Base-by-base conservation (phyloP, 2,329 filamentous ascomycete species). In the Sphaerulina musiva region DNA sequence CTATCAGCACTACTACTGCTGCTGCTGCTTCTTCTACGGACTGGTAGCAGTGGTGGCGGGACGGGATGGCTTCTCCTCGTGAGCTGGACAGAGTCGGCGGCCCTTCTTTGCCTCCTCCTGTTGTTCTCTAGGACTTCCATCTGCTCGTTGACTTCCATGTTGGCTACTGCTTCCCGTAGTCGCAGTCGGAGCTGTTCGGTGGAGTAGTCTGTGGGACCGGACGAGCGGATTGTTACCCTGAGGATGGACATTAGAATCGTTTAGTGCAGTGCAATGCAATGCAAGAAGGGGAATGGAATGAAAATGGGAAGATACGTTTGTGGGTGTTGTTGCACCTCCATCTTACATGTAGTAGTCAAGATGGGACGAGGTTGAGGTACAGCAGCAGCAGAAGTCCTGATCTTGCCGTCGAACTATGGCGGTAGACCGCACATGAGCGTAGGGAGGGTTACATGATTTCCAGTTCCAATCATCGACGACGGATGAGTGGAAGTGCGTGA, bases 161-260 rank as follows among this genome's bases (percentile, higher is more conserved):
- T 56, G 31, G 41, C 46, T 41, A 46, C 23, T 14, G 54, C 54
- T 38, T 56, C 46, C 26, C 26, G 46, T 36, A 56, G 40, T 9
- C 54, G 23, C n/a, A 56, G 47, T 11, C 34, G 48, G 17, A 56
- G 49, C 39, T 44, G 47, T 36, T 56, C 54, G 5, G 46, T 56
- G 11, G 54, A 56, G 8, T 26, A 49, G 34, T n/a, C 34, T 17
- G 46, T 23, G 11, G 54, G 54, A 34, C 49, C 54, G 10, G 29
- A 23, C 12, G 54, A 47, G 29, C 49, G 54, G 14, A 56, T 41
- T 10, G 49, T 53, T 26, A 56, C 42, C 29, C 46, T 56, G 40
- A 56, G 29, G 9, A 48, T 40, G 36, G 54, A 46, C 50, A 46
- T 48, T 23, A 54, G 46, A 44, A 20, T 9, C 14, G 10, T n/a